Conservation (phyloP, 176 grass and related monocot species). For the Echinochloa phyllopogon region DNA sequence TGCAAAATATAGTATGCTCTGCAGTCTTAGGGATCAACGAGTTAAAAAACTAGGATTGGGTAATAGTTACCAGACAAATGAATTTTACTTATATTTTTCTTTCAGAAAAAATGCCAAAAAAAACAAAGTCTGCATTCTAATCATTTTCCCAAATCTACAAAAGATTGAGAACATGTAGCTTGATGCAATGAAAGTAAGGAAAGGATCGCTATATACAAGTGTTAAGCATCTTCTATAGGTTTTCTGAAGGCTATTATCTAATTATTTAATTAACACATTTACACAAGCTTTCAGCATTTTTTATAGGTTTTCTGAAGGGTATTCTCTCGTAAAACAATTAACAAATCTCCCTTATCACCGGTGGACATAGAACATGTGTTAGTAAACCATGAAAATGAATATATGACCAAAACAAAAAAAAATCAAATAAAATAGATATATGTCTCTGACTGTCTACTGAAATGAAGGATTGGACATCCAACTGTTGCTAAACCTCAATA, state of each 20-base stretch:
- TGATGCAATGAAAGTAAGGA: background rate
- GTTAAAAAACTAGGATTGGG: background rate
- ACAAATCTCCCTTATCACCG: background rate
- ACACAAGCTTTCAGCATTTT: background rate
- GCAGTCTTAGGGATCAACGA: background rate
- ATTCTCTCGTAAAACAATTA: background rate
- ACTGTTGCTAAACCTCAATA: background rate
- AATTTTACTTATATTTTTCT: background rate
- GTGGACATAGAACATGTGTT: background rate
- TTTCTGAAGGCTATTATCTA: background rate
- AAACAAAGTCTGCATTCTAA: background rate
- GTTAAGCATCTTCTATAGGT: background rate
- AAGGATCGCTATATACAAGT: conserved; percentile 8
- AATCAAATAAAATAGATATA: background rate
- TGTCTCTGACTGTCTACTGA: background rate
- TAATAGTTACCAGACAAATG: background rate
- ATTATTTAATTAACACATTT: background rate
- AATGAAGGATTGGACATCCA: background rate
- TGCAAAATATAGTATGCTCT: background rate
- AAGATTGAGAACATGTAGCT: conserved; percentile 6
- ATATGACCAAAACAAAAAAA: conserved; percentile 22
- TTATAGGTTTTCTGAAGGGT: background rate
- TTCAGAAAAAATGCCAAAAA: background rate
- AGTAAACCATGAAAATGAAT: conserved; percentile 25
- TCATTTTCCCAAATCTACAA: conserved; percentile 19